These are phyloP conservation scores for Colletotrichum tropicale DNA, from an alignment of 2,329 filamentous ascomycete species.

Conservation along the genomic window DNA sequence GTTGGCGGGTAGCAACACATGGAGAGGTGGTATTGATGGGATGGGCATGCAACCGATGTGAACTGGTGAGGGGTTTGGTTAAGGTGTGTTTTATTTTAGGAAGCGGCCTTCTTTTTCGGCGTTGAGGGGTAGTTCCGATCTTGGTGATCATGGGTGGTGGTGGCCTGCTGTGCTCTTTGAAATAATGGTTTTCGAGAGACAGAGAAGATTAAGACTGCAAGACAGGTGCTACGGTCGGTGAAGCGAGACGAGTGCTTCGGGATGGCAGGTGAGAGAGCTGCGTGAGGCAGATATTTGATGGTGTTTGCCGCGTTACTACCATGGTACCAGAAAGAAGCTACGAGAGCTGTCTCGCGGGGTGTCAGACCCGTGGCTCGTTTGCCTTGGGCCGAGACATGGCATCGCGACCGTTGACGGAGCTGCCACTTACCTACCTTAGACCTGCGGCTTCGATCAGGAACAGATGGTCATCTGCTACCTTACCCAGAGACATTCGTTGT, in stretches of 20 bases:
- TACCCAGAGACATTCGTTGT: background rate
- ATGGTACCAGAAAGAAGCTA: too few species aligned
- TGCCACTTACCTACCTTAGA: background rate
- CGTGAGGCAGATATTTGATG: background rate
- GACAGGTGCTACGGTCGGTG: background rate
- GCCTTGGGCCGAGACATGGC: background rate
- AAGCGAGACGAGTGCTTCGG: background rate
- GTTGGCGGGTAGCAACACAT: slow-evolving; percentile 2
- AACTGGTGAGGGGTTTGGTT: background rate
- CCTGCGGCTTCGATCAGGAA: background rate
- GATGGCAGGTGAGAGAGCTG: background rate
- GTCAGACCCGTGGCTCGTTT: background rate
- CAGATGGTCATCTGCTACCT: background rate
- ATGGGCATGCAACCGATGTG: background rate
- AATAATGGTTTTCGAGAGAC: accelerated
- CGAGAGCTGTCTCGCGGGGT: background rate
- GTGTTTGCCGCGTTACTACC: background rate
- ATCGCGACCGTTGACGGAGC: background rate
- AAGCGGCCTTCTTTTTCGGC: background rate
- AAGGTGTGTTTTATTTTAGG: background rate
- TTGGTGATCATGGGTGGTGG: background rate
- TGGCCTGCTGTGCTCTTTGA: background rate
- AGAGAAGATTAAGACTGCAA: background rate
- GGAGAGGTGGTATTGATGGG: background rate
- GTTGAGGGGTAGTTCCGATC: background rate